phyloP scores from a whole-genome alignment of 495 filamentous ascomycete species.

The Neurospora sp. region DNA sequence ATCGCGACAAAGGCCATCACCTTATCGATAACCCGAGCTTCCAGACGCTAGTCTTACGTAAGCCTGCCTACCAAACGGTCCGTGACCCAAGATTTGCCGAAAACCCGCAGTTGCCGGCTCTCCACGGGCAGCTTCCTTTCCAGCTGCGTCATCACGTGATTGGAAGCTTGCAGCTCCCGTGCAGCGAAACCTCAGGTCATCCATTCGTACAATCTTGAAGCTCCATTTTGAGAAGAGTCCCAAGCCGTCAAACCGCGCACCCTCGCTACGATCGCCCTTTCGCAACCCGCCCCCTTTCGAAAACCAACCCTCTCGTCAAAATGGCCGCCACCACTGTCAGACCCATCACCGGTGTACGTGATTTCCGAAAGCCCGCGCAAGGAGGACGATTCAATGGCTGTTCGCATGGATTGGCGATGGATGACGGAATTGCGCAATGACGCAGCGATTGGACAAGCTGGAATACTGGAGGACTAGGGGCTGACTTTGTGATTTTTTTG shows the following conservation, averaged over 20 bases:
- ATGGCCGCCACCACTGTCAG: slow-evolving; percentile 26
- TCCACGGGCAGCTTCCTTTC: background rate
- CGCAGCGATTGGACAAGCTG: background rate
- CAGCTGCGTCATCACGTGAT: background rate
- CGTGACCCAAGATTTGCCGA: background rate
- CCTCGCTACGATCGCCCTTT: slow-evolving; percentile 5
- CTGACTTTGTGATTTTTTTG: background rate
- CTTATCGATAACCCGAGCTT: too few relatives aligned
- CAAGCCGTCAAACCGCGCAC: slow-evolving; percentile 20
- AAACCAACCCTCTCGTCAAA: slow-evolving; percentile 16
- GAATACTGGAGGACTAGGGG: background rate
- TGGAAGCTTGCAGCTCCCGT: slow-evolving; percentile 7
- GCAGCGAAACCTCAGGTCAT: slow-evolving; percentile 20
- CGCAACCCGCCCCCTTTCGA: slow-evolving; percentile 10
- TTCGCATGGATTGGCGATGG: background rate
- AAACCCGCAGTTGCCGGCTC: background rate
- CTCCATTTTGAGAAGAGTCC: slow-evolving; percentile 13
- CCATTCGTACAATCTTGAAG: slow-evolving; percentile 6
- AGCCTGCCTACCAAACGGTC: background rate
- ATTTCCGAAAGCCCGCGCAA: background rate
- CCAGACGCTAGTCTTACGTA: background rate
- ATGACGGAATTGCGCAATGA: background rate
- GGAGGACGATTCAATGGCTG: background rate
- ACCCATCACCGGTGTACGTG: slow-evolving; percentile 20
- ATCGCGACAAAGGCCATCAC: background rate